These are phyloP conservation scores for Myxozyma mucilagina DNA, from an alignment of 805 yeast genomes.

Conservation along the genomic window DNA sequence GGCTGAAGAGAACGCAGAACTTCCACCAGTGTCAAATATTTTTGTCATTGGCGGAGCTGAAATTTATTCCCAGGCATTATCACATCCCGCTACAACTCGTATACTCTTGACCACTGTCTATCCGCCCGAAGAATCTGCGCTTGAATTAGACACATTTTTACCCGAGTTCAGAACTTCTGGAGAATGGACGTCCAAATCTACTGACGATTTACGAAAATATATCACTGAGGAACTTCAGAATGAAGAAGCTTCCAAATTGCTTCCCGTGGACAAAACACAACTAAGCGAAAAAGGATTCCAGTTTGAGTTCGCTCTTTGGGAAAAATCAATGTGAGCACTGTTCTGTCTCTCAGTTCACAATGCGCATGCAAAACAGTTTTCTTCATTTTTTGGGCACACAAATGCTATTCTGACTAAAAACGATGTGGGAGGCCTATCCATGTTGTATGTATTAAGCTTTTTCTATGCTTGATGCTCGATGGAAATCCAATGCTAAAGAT, in stretches of 20 bases:
- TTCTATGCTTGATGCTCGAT: no score
- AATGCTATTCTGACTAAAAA: no score
- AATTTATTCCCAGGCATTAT: slow-evolving; percentile 62
- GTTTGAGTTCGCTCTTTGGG: slow-evolving; percentile 66
- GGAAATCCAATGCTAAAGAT: no score
- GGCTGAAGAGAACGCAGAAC: not conserved
- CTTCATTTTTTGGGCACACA: slow-evolving; percentile 30
- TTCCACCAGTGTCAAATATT: slow-evolving; percentile 40
- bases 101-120: slow-evolving; percentile 31
- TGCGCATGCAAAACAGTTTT: slow-evolving; percentile 34
- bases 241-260: slow-evolving; percentile 12
- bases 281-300: slow-evolving; percentile 49
- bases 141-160: slow-evolving; percentile 68
- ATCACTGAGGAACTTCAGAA: slow-evolving; percentile 33
- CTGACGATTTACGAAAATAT: slow-evolving; percentile 13
- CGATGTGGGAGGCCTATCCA: no score
- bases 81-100: slow-evolving; percentile 55
- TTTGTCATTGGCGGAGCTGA: slow-evolving; percentile 94
- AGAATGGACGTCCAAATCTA: slow-evolving; percentile 19
- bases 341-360: not conserved
- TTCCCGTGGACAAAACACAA: slow-evolving; percentile 11
- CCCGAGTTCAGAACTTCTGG: slow-evolving; percentile 43
- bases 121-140: slow-evolving; percentile 22
- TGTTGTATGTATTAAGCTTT: no score
- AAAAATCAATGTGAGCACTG: slow-evolving; percentile 12